Evolutionary conservation across 768 basidiomycete species (phyloP), one percentile per base, ranked within the genome.

Genomic region (Serendipita sp.): DNA sequence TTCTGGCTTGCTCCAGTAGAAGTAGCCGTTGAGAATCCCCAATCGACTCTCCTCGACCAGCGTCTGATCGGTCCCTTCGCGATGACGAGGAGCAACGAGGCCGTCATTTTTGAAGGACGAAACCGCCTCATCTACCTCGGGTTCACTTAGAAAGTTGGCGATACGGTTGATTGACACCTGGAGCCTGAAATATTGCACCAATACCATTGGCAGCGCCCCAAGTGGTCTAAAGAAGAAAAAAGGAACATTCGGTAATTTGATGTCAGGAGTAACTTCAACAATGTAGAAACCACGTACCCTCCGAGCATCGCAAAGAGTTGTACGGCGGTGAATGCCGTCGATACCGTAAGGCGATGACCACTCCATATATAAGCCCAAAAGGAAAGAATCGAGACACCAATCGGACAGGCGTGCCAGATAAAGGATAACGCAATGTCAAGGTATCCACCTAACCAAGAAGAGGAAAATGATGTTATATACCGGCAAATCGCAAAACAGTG

Each of bases 251-350:
- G n/a, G n/a, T n/a, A n/a, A n/a, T n/a, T n/a, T n/a, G n/a, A n/a
- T 43, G 20, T 43, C 13, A 43, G 1, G 43, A 43, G 61, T 13
- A 16, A 34, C 20, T 34, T 60, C 26, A 5, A 4, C 16, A 14
- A 0, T 16, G 17, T n/a, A 9, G n/a, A 28, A 56, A 61, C 45
- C 13, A 48, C 38, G 26, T 48, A 58, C 53, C 28, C 9, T 26
- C 64, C 31, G 20, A 96, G 78, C 92, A 96, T 92, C 50, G 78
- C 77, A 72, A 95, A 95, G 44, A 95, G 71, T 0, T 90, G 53
- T 7, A 58, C 53, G 31, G 53, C 85, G 45, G 93, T 95, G 70
- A 95, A 95, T 0, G 94, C 93, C 17, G 82, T 78, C 7, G 85
- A 78, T 56, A 93, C 77, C 0, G 89, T 86, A 51, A 98, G 71